These are phyloP conservation scores for Neurospora cerealis DNA, from an alignment of 495 filamentous ascomycete genomes.

Conservation along the genomic window DNA sequence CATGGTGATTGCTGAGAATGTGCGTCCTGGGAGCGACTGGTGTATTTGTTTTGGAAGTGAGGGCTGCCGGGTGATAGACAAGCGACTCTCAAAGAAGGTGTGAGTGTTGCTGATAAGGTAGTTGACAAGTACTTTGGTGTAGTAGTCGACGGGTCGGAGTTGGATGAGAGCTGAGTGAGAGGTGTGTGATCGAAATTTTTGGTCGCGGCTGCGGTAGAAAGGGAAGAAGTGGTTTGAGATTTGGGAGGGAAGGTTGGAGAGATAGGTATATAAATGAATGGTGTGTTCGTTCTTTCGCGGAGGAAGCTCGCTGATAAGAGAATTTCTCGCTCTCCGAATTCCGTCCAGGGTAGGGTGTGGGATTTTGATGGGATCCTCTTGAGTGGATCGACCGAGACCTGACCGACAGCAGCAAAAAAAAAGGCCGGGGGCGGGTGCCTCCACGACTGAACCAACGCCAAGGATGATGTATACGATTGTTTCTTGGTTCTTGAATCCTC, in stretches of 20 bases:
- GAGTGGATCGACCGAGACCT: neutral
- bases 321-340: neutral
- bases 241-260: neutral
- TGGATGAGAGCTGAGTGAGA: neutral
- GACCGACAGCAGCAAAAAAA: neutral
- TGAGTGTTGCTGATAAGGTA: neutral
- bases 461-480: neutral
- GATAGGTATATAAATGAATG: neutral
- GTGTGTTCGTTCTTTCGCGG: neutral
- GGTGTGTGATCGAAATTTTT: neutral
- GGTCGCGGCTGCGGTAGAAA: neutral
- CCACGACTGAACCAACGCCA: neutral
- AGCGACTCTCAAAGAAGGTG: neutral
- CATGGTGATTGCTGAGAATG: conserved; percentile 17
- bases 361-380: neutral
- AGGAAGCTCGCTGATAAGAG: neutral
- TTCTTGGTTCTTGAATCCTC: neutral
- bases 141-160: neutral
- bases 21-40: neutral
- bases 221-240: neutral
- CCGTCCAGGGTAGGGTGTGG: neutral
- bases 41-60: neutral
- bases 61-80: neutral
- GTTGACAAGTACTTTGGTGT: neutral
- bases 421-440: neutral